Conservation (phyloP, 2,329 filamentous ascomycete genomes). For the Sclerotinia borealis region DNA sequence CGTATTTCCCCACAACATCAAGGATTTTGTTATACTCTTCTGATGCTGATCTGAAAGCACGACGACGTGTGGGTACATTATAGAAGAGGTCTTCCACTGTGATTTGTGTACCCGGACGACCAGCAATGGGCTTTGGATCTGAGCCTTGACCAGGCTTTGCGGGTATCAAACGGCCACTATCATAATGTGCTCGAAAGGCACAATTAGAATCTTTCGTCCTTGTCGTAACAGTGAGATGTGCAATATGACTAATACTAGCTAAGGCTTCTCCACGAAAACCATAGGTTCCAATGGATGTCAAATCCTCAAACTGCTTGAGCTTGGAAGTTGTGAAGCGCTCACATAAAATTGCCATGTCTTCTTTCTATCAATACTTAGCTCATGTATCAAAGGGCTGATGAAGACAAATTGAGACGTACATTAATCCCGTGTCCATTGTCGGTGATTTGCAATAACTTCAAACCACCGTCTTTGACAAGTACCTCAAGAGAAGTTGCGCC, state of each 20-base stretch:
- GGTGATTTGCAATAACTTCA: constrained; percentile 93
- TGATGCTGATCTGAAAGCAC: constrained; percentile 82
- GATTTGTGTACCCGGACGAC: constrained; percentile 86
- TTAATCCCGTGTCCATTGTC: constrained; percentile 96
- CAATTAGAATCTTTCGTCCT: constrained; percentile 82
- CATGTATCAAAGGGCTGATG: neutral
- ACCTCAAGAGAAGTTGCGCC: constrained; percentile 88
- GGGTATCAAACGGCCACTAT: constrained; percentile 72
- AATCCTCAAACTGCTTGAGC: constrained; percentile 85
- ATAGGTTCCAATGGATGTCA: constrained; percentile 85
- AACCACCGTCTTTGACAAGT: constrained; percentile 85
- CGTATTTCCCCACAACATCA: constrained; percentile 88
- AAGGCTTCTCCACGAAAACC: constrained; percentile 96
- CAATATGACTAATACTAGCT: constrained; percentile 97
- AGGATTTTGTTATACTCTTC: constrained; percentile 98
- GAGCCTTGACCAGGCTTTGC: constrained; percentile 81
- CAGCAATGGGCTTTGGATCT: constrained; percentile 83
- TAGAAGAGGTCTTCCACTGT: constrained; percentile 97
- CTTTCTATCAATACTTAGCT: constrained; percentile 52
- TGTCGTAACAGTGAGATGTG: constrained; percentile 90
- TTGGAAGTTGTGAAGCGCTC: constrained; percentile 97
- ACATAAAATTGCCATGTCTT: constrained; percentile 86
- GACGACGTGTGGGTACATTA: constrained; percentile 82
- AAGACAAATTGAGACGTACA: constrained; percentile 43
- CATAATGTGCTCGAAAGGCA: constrained; percentile 86